Base-by-base conservation (phyloP, 2,329 filamentous ascomycete genomes). In the Fusarium cicatricum region DNA sequence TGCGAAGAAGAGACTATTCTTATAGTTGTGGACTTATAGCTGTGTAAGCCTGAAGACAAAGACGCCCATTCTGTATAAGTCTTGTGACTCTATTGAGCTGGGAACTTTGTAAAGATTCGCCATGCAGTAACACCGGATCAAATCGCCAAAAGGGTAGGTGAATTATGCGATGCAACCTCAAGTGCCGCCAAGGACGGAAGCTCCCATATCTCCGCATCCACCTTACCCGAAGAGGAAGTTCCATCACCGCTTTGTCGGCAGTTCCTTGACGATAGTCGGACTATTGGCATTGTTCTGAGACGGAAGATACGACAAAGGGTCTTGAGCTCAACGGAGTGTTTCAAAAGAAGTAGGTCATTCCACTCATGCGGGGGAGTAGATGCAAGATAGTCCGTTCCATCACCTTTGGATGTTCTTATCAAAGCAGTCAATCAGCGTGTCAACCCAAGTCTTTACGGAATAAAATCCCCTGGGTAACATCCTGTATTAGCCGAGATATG, bases 91-190 rank as follows among this genome's bases (percentile, higher is more conserved):
- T 34, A 44, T 21, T 28, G 5, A 26, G 8, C 31, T 17, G 12
- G 41, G 51, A 60, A 56, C 58, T 60, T 60, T 60, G 57, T 26
- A 11, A 19, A 40, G 60, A 56, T 46, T 45, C 60, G 56, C 40
- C 40, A 60, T 60, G 16, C 19, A 40, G 40, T 41, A 45, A 29
- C 12, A 19, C 19, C 56, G 58, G 58, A 38, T 31, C 15, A 41
- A 14, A 17, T 14, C 40, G 52, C 57, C n/a, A 61, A 61, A 61
- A 31, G 37, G 58, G 58, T 61, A 61, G 58, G 58, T 61, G 54
- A 61, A 45, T 43, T 42, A 45, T 48, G 57, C 52, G 49, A 46
- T 61, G 56, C 44, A 44, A 60, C 58, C 41, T 31, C 52, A 33
- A 38, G 12, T 38, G 15, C 23, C 44, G 44, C 44, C 44, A 57